phyloP scores from a whole-genome alignment of 176 grass and related monocot species.

The Oryza glumipatula region DNA sequence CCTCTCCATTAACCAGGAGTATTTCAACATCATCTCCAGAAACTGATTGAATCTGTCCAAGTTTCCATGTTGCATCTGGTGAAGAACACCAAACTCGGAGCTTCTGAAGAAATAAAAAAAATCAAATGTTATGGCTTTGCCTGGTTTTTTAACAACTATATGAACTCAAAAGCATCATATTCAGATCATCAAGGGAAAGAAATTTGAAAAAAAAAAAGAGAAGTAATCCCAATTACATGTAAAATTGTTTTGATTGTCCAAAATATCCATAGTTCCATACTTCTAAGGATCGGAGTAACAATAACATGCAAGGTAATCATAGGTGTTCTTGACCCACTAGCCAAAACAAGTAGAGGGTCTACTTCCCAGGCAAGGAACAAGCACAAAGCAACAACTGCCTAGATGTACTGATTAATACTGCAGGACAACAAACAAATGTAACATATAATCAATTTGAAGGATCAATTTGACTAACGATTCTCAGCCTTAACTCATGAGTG shows the following conservation, averaged over 20 bases:
- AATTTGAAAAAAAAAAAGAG: not conserved
- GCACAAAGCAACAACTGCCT: not conserved
- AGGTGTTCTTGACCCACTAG: constrained; percentile 15
- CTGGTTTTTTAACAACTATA: constrained; percentile 2
- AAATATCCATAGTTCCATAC: constrained; percentile 28
- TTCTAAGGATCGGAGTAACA: constrained; percentile 27
- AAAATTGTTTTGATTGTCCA: constrained; percentile 8
- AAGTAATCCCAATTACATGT: constrained; percentile 22
- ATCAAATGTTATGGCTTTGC: constrained; percentile 15
- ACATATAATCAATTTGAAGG: constrained; percentile 12
- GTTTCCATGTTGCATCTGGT: constrained; percentile 72
- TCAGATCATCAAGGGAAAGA: constrained; percentile 16
- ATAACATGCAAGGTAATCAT: constrained; percentile 19
- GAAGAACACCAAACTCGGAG: constrained; percentile 82
- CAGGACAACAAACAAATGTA: constrained; percentile 12
- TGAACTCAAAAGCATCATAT: constrained; percentile 20
- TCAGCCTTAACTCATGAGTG: not conserved
- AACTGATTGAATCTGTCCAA: constrained; percentile 81
- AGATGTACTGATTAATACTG: constrained; percentile 1
- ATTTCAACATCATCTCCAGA: constrained; percentile 72
- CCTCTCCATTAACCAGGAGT: constrained; percentile 72
- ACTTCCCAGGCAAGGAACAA: constrained; percentile 16
- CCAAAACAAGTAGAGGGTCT: constrained; percentile 10
- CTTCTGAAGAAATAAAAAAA: constrained; percentile 65
- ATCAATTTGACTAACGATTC: constrained; percentile 27